Evolutionary conservation across 176 grass and related monocot species (phyloP).

Genomic region (Raddia guianensis): DNA sequence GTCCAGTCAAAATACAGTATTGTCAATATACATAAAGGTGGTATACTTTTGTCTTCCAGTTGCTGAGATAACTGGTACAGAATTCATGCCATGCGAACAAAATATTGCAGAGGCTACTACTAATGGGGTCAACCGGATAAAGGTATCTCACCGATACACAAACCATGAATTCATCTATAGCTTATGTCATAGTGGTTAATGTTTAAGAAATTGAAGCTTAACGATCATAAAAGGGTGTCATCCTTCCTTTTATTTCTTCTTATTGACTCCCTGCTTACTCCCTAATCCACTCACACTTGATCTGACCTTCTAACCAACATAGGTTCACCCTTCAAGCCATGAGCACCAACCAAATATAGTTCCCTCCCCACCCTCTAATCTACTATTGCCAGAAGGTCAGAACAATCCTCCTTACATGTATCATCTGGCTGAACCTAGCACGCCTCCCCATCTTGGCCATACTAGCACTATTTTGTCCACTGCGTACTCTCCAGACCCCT

Average conservation of each 20-base stretch:
- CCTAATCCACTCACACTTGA: neutral
- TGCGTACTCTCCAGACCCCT: neutral
- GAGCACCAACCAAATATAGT: neutral
- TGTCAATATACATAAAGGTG: conserved; percentile 14
- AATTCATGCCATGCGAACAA: conserved; percentile 15
- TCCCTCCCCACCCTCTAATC: neutral
- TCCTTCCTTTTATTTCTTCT: neutral
- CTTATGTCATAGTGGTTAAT: neutral
- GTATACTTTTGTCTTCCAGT: neutral
- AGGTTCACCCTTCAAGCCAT: neutral
- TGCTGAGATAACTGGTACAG: neutral
- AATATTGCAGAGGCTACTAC: conserved; percentile 2
- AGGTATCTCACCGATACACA: conserved; percentile 15
- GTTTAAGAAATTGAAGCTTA: neutral
- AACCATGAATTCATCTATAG: neutral
- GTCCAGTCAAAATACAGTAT: conserved; percentile 4
- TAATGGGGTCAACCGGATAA: neutral
- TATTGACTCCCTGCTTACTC: neutral
- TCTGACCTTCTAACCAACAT: conserved; percentile 11
- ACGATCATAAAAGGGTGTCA: neutral
- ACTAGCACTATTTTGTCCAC: neutral
- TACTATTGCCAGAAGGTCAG: neutral
- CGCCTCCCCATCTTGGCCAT: neutral
- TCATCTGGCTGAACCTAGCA: neutral
- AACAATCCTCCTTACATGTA: neutral